phyloP scores from a whole-genome alignment of 2,329 filamentous ascomycete genomes.

The Aspergillus pseudotamarii region DNA sequence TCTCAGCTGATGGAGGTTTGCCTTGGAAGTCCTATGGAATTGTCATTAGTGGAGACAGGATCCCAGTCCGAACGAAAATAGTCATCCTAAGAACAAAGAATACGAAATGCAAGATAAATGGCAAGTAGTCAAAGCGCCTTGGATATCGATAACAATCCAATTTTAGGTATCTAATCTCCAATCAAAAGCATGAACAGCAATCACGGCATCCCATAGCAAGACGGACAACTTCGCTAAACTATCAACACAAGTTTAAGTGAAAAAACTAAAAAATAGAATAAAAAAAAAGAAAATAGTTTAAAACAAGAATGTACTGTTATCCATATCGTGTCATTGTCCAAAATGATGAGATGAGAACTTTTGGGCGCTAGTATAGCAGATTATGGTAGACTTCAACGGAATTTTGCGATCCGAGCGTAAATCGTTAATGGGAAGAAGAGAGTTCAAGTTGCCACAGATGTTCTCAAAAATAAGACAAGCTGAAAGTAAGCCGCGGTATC shows the following conservation, averaged over 20 bases:
- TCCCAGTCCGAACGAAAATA: neutral
- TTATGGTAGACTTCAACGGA: neutral
- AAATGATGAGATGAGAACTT: neutral
- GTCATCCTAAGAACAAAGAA: neutral
- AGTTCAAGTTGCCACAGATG: neutral
- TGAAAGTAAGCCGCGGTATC: neutral
- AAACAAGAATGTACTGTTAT: neutral
- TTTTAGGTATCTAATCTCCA: neutral
- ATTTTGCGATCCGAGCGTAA: neutral
- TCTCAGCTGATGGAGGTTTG: neutral
- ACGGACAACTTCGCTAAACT: neutral
- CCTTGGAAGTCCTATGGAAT: neutral
- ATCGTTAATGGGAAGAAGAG: neutral
- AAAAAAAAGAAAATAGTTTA: neutral
- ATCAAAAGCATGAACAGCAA: neutral
- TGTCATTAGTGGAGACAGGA: neutral
- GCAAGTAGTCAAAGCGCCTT: neutral
- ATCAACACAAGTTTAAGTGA: neutral
- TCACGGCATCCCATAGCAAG: neutral
- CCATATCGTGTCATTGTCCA: neutral
- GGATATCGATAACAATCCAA: slow-evolving; percentile 2
- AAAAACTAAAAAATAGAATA: too few relatives aligned
- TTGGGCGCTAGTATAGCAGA: neutral
- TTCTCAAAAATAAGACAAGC: neutral
- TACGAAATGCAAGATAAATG: neutral